A percentile compares a stretch with the other conserved stretches of the same genome.
These are phyloP conservation scores for Hirsutella rhossiliensis DNA, from an alignment of 2,329 filamentous ascomycete species.

Conservation along the genomic window DNA sequence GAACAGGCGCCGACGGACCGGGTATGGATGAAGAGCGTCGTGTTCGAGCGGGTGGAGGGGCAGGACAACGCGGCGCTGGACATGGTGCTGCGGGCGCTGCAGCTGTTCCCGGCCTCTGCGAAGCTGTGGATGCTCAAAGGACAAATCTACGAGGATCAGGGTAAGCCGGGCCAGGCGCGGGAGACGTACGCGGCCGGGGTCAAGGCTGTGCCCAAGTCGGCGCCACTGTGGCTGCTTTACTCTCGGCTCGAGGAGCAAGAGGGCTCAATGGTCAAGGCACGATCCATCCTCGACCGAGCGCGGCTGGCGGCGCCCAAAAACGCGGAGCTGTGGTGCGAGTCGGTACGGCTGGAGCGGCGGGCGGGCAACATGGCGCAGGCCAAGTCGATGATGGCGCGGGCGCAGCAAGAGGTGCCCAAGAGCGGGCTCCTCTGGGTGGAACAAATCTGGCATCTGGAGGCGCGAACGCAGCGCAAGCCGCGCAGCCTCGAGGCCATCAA, in stretches of 20 bases:
- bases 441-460: constrained; percentile 88
- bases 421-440: constrained; percentile 86
- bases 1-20: constrained; percentile 87
- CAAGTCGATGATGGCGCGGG: constrained; percentile 84
- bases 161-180: constrained; percentile 69
- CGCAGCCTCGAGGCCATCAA: constrained; percentile 90
- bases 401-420: constrained; percentile 79
- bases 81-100: constrained; percentile 74
- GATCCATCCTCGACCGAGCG: constrained; percentile 85
- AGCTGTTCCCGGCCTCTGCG: constrained; percentile 70
- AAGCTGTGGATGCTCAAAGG: constrained; percentile 99
- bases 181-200: constrained; percentile 85
- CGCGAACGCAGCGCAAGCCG: constrained; percentile 84
- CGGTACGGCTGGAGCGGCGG: constrained; percentile 83
- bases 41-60: constrained; percentile 78
- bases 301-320: constrained; percentile 79
- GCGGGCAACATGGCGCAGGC: constrained; percentile 76
- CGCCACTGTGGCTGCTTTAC: constrained; percentile 83
- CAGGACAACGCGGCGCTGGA: constrained; percentile 73
- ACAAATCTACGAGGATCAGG: constrained; percentile 83
- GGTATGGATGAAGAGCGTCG: constrained; percentile 93
- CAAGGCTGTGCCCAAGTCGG: constrained; percentile 71
- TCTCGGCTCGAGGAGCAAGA: constrained; percentile 76
- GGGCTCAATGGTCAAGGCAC: constrained; percentile 79
- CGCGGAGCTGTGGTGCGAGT: constrained; percentile 79